Evolutionary conservation across 495 filamentous ascomycete genomes (phyloP).

Genomic region (Platismatia glauca): DNA sequence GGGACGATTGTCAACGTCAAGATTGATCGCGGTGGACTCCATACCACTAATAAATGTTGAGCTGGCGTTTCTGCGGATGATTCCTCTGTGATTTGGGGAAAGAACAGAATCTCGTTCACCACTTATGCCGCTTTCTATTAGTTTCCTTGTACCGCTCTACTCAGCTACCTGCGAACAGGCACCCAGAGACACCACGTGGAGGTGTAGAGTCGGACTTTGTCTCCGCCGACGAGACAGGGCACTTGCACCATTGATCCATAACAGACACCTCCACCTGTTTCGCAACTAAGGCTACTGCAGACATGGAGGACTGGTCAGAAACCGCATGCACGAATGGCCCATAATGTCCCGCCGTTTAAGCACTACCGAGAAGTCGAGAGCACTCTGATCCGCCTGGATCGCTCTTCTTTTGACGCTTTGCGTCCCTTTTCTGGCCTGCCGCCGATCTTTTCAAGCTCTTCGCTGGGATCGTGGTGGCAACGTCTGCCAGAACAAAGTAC

Average conservation of each 20-base stretch:
- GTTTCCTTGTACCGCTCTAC: conserved; percentile 20
- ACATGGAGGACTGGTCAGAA: background rate
- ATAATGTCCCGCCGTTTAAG: background rate
- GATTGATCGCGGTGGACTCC: no score
- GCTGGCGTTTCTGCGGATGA: no score
- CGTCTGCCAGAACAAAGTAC: background rate
- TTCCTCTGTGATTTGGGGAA: no score
- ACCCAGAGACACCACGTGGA: conserved; percentile 9
- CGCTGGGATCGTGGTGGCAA: background rate
- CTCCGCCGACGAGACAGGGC: background rate
- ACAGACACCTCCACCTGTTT: conserved; percentile 8
- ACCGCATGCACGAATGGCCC: background rate
- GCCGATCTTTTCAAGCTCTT: background rate
- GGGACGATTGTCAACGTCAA: no score
- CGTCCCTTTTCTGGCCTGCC: background rate
- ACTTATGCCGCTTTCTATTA: no score
- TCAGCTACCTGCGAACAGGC: conserved; percentile 10
- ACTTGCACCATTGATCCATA: conserved; percentile 7
- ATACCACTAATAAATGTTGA: no score
- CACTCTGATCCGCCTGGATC: background rate
- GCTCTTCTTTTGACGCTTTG: background rate
- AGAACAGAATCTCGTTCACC: no score
- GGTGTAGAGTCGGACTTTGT: conserved; percentile 9
- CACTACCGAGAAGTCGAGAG: background rate
- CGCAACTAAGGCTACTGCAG: conserved; percentile 7